Evolutionary conservation across 2,329 filamentous ascomycete genomes (phyloP).

Genomic region (Colletotrichum brevisporum): DNA sequence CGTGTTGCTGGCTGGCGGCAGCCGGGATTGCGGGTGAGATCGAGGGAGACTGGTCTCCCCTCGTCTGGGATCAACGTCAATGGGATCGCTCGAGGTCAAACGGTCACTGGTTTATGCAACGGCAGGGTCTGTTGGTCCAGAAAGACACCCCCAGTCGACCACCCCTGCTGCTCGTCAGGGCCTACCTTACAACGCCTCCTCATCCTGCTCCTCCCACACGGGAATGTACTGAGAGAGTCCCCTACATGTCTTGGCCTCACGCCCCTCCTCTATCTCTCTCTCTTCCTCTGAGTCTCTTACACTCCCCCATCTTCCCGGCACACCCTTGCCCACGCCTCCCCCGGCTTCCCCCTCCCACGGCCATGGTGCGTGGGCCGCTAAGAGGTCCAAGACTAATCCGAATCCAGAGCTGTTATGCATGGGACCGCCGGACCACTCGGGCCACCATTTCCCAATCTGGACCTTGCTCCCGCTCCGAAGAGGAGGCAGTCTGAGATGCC

Average conservation of each 20-base stretch:
- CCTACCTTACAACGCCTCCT: conserved; percentile 18
- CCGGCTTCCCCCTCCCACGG: conserved; percentile 34
- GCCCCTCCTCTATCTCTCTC: conserved; percentile 28
- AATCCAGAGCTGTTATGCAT: conserved; percentile 42
- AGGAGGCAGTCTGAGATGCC: conserved; percentile 44
- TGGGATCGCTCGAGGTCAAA: conserved; percentile 57
- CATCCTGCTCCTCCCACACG: conserved; percentile 27
- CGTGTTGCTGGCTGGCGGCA: conserved; percentile 40
- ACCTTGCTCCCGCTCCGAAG: conserved; percentile 45
- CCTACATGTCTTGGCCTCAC: conserved; percentile 43
- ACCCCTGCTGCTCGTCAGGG: conserved; percentile 28
- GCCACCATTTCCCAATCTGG: conserved; percentile 47
- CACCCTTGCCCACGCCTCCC: conserved; percentile 22
- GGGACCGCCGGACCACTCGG: conserved; percentile 40
- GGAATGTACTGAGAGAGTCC: conserved; percentile 36
- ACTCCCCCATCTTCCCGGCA: conserved; percentile 17
- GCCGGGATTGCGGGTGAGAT: conserved; percentile 49
- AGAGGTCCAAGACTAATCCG: conserved; percentile 31
- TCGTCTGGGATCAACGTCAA: conserved; percentile 48
- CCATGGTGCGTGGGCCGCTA: conserved; percentile 33
- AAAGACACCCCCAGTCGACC: conserved; percentile 42
- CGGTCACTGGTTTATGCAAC: conserved; percentile 51
- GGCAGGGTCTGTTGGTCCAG: conserved; percentile 34
- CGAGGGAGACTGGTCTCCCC: conserved; percentile 47
- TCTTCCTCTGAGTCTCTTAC: conserved; percentile 41